Percentiles rank a stretch among this genome's conserved stretches.
phyloP scores from a whole-genome alignment of 164 flowering plant genomes.

The Aristolochia californica region DNA sequence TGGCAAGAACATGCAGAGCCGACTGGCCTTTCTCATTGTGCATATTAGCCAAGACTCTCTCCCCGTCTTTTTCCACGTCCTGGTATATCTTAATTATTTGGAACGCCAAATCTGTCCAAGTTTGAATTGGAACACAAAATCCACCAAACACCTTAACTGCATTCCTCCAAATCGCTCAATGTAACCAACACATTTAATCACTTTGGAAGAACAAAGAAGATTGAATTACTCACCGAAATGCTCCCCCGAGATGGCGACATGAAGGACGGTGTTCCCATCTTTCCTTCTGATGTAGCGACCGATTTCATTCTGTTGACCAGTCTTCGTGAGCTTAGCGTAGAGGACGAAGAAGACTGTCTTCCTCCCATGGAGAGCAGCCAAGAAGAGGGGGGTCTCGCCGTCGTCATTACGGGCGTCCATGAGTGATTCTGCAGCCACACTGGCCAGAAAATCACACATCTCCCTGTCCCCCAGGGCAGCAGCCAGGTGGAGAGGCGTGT shows the following conservation, averaged over 20 bases:
- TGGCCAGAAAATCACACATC: conserved; percentile 9
- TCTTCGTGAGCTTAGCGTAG: neutral
- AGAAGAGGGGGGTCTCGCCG: conserved; percentile 17
- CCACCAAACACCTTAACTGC: neutral
- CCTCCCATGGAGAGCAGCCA: conserved; percentile 17
- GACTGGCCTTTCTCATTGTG: conserved; percentile 18
- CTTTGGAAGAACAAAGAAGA: neutral
- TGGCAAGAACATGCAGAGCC: conserved; percentile 33
- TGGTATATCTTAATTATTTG: conserved; percentile 15
- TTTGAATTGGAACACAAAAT: neutral
- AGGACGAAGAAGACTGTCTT: conserved; percentile 8
- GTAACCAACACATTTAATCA: neutral
- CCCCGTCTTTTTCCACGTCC: conserved; percentile 9
- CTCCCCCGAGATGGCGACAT: conserved; percentile 16
- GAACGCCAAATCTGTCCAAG: conserved; percentile 26
- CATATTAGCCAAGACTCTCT: no score
- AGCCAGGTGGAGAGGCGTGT: conserved; percentile 20
- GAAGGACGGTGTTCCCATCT: conserved; percentile 21
- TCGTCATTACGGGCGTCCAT: conserved; percentile 7
- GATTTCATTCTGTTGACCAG: neutral
- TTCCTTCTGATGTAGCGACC: conserved; percentile 3
- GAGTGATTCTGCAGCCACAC: neutral
- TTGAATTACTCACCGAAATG: conserved; percentile 10
- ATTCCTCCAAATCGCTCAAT: no score
- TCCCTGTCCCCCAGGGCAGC: conserved; percentile 13